Base-by-base conservation (phyloP, 331 rosid species). In the Pyrus hybrid region DNA sequence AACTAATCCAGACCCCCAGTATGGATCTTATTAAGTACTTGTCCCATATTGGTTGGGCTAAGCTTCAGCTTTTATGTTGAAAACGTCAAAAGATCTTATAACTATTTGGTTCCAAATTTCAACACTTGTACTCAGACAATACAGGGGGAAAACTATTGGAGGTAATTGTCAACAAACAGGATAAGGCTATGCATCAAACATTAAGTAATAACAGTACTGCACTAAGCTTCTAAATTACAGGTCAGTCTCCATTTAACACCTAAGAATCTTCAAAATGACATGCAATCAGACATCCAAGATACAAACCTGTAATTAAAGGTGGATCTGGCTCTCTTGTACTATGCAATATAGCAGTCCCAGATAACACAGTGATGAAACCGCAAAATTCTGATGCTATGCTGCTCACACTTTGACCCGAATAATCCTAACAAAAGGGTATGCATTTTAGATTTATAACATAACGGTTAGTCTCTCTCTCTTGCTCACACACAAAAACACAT, bases 391-490 rank as follows among this genome's bases (percentile, higher is more conserved):
- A 93, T 2, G 54, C 92, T 57, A 93, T 88, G 74, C 88, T 93
- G 83, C 91, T 88, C n/a, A 83, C 91, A 79, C 93, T 93, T 88
- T 93, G 98, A 80, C 95, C 98, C 73, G 85, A 88, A 80, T 89
- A 93, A 88, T 90, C 96, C 97, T 93, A 80, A 37, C 83, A 63
- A 57, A 85, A 25, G 66, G 63, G 41, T 63, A n/a, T 8, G 72
- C 29, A 81, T 22, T n/a, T 73, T 9, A 72, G 63, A 65, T 65
- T 58, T 56, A 32, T 1, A 41, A 56, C 18, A 51, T 6, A 73
- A 33, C 3, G 18, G 28, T 28, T 28, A 63, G 54, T 68, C 33
- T 58, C 71, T 57, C 78, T 70, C 70, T 54, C 72, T 57, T 16
- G 12, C 23, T 28, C 71, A 70, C 65, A 20, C 22, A 63, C 21